Evolutionary conservation across 805 yeast genomes (phyloP).

Genomic region (Yarrowia sp.): DNA sequence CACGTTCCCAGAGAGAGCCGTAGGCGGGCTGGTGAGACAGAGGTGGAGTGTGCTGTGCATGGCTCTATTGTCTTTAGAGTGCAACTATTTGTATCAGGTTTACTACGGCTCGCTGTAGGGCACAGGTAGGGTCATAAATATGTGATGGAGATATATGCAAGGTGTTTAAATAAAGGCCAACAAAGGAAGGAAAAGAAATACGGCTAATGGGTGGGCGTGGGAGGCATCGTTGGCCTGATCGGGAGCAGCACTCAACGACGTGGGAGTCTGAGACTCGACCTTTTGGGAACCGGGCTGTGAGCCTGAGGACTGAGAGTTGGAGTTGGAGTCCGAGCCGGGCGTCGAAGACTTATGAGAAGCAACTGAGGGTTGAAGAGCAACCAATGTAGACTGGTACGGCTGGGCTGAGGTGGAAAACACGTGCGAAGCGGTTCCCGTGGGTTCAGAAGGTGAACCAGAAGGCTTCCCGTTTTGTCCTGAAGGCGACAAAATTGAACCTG

Average conservation of each 20-base stretch:
- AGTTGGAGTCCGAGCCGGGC: not conserved
- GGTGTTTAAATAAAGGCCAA: conserved; percentile 5
- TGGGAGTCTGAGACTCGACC: not conserved
- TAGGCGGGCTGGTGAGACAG: not conserved
- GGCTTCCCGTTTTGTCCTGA: too few relatives aligned
- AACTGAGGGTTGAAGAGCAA: not conserved
- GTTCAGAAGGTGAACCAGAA: too few relatives aligned
- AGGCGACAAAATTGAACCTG: too few relatives aligned
- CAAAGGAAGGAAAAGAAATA: conserved; percentile 14
- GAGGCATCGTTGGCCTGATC: conserved; percentile 4
- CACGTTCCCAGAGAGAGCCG: not conserved
- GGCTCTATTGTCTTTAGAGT: too few relatives aligned
- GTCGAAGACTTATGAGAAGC: not conserved
- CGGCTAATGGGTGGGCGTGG: not conserved
- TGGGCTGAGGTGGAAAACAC: too few relatives aligned
- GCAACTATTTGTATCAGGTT: too few relatives aligned
- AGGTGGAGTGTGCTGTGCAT: too few relatives aligned
- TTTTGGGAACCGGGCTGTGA: not conserved
- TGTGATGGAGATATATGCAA: not conserved
- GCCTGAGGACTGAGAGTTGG: not conserved
- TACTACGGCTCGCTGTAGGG: too few relatives aligned
- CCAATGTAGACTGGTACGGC: too few relatives aligned
- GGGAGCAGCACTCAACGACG: not conserved
- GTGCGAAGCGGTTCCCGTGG: too few relatives aligned
- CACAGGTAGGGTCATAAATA: not conserved